Percentiles rank a stretch among this genome's conserved stretches.
These are phyloP conservation scores for Polyrhizophydium stewartii DNA, from an alignment of 371 early-diverging fungal species.

Conservation along the genomic window DNA sequence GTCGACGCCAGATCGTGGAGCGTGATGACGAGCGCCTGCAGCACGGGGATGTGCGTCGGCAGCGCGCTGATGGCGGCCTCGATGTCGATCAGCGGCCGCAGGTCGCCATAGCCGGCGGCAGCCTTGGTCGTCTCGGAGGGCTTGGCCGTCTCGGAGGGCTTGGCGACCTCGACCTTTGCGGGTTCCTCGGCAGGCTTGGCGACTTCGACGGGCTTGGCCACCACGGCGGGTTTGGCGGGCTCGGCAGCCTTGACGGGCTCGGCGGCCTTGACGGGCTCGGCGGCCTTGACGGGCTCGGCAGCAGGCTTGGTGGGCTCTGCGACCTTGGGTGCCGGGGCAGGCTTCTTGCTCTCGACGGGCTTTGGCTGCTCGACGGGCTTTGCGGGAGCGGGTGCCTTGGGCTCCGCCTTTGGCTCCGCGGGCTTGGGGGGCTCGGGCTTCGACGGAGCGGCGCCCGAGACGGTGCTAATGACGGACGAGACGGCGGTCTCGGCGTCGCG, in stretches of 20 bases:
- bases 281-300: conserved; percentile 5
- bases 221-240: no score
- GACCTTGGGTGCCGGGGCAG: conserved; percentile 1
- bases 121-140: no score
- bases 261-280: conserved; percentile 6
- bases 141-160: no score
- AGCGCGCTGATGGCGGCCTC: not conserved
- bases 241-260: conserved; percentile 6
- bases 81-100: not conserved
- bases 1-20: not conserved
- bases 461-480: not conserved
- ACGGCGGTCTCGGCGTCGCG: not conserved
- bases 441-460: conserved; percentile 9
- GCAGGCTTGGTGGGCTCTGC: not conserved
- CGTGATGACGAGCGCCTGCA: not conserved
- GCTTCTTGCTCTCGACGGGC: not conserved
- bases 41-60: not conserved
- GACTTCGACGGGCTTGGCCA: no score
- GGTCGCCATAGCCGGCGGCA: no score
- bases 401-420: not conserved
- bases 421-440: not conserved
- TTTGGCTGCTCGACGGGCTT: not conserved
- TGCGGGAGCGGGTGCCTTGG: not conserved
- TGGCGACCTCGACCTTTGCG: no score
- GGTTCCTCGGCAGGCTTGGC: no score